phyloP scores from a whole-genome alignment of 305 asterid species.

The Ajuga reptans region DNA sequence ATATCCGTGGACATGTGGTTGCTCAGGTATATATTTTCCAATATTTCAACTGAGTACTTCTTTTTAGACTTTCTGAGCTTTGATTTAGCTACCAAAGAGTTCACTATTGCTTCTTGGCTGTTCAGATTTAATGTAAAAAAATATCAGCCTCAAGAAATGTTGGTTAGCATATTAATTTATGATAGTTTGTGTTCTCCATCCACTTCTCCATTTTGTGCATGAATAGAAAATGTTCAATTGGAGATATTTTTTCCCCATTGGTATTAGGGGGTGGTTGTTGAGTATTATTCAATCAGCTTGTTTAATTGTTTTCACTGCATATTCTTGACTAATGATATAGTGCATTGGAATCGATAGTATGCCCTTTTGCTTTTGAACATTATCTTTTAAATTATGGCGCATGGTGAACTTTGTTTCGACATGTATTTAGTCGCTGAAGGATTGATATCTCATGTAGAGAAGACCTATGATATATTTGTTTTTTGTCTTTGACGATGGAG shows the following conservation, averaged over 20 bases:
- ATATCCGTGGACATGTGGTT: conserved; percentile 79
- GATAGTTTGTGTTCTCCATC: background rate
- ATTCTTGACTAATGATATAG: background rate
- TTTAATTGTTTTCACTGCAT: conserved; percentile 10
- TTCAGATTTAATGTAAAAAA: conserved; percentile 14
- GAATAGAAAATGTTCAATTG: background rate
- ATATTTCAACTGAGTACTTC: background rate
- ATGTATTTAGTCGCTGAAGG: conserved; percentile 4
- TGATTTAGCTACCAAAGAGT: conserved; percentile 7
- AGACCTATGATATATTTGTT: background rate
- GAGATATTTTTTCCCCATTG: background rate
- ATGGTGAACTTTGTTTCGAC: background rate
- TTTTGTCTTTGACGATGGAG: background rate
- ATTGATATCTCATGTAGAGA: background rate
- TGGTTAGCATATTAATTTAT: background rate
- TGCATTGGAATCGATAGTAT: background rate
- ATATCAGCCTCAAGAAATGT: background rate
- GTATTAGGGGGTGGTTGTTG: conserved; percentile 6
- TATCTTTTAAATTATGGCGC: background rate
- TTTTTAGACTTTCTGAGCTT: background rate
- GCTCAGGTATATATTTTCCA: conserved; percentile 61
- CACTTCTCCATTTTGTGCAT: background rate
- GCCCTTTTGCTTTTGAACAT: conserved; percentile 1
- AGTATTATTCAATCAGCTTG: conserved; percentile 8
- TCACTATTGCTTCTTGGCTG: conserved; percentile 4